Percentiles rank a stretch among this genome's conserved stretches.
phyloP scores from a whole-genome alignment of 768 basidiomycete species.

The Psilocybe sp. region DNA sequence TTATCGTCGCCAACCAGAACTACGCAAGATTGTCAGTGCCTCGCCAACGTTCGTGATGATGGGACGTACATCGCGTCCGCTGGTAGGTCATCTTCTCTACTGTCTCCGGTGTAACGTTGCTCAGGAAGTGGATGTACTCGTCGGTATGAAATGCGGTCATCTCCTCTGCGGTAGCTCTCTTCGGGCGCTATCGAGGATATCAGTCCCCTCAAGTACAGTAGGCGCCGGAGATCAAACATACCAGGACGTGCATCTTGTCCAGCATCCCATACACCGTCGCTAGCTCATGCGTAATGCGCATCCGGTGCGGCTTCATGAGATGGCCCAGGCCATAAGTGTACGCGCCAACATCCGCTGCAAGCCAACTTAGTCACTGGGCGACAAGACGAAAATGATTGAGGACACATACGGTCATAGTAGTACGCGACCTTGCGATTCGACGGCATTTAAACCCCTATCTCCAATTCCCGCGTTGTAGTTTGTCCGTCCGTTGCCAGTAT shows the following conservation, averaged over 20 bases:
- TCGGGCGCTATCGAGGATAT: constrained; percentile 44
- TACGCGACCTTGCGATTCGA: constrained; percentile 75
- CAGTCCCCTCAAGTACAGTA: neutral
- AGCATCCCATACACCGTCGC: constrained; percentile 90
- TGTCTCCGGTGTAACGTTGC: constrained; percentile 88
- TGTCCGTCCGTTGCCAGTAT: too few species aligned
- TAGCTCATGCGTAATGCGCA: constrained; percentile 91
- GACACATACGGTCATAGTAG: constrained; percentile 69
- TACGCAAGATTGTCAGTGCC: constrained; percentile 33
- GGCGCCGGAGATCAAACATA: constrained; percentile 32
- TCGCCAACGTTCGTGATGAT: neutral
- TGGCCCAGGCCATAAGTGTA: constrained; percentile 86
- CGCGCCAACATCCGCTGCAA: constrained; percentile 62
- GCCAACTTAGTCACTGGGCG: constrained; percentile 2
- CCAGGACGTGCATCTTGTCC: constrained; percentile 91
- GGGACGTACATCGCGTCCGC: constrained; percentile 75
- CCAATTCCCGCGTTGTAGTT: too few species aligned
- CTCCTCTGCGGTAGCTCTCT: constrained; percentile 63
- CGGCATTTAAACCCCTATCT: constrained; percentile 32
- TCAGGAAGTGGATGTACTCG: constrained; percentile 93
- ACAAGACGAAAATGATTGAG: neutral
- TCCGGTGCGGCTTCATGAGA: constrained; percentile 95
- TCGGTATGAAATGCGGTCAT: constrained; percentile 98
- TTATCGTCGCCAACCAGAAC: constrained; percentile 86
- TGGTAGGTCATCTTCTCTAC: constrained; percentile 81